Evolutionary conservation across 306 rosid species (phyloP).

Genomic region (Vigna unguiculata): DNA sequence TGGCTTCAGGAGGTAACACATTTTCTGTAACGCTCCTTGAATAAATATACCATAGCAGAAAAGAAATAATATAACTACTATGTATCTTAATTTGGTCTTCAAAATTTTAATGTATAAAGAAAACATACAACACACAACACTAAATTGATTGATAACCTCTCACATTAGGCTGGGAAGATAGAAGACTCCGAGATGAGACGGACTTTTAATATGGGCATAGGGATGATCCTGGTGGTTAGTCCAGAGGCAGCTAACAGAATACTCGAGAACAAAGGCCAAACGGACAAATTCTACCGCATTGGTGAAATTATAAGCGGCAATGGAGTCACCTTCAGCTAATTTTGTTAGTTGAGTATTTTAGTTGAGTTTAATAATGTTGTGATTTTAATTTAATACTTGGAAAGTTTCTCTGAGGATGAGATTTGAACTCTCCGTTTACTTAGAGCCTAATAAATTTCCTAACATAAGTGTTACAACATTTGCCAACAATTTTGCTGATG

Average conservation of each 20-base stretch:
- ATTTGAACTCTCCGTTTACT: not conserved
- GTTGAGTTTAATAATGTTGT: constrained; percentile 28
- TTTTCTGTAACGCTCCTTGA: not conserved
- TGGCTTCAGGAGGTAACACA: constrained; percentile 91
- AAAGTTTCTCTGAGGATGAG: not conserved
- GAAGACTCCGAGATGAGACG: constrained; percentile 82
- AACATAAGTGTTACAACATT: constrained; percentile 27
- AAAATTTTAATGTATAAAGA: constrained; percentile 20
- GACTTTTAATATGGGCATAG: constrained; percentile 91
- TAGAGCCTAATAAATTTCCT: not conserved
- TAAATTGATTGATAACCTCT: constrained; percentile 29
- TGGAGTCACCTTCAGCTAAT: constrained; percentile 62
- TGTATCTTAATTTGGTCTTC: constrained; percentile 22
- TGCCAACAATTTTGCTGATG: constrained; percentile 34
- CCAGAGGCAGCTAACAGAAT: constrained; percentile 59
- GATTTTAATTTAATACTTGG: constrained; percentile 6
- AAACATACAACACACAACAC: not conserved
- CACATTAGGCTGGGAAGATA: constrained; percentile 70
- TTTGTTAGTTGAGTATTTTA: not conserved
- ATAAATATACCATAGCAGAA: constrained; percentile 7
- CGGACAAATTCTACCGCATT: constrained; percentile 57
- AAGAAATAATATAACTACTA: constrained; percentile 10
- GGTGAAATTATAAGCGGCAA: constrained; percentile 72
- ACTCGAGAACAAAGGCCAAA: constrained; percentile 50
- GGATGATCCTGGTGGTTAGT: constrained; percentile 90